Evolutionary conservation across 331 rosid species (phyloP).

Genomic region (Dryas integrifolia): DNA sequence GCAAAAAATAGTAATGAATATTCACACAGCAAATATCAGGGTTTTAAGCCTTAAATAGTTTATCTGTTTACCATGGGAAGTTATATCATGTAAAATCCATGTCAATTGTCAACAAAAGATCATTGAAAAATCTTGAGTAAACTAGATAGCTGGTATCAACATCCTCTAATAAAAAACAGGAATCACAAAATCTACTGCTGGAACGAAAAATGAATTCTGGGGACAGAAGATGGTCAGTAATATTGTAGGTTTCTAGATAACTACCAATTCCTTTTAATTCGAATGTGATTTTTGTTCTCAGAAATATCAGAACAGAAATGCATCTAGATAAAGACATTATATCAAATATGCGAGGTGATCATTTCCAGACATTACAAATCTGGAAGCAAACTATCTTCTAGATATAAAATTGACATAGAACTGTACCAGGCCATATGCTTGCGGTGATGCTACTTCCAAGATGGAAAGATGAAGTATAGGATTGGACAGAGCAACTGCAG

Average conservation of each 20-base stretch:
- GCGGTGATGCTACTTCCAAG: slow-evolving; percentile 92
- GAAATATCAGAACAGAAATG: slow-evolving; percentile 17
- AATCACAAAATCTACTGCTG: slow-evolving; percentile 20
- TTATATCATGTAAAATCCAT: background rate
- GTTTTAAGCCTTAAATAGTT: background rate
- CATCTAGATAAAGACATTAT: background rate
- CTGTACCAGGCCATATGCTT: slow-evolving; percentile 92
- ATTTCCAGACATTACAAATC: slow-evolving; percentile 22
- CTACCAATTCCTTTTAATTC: slow-evolving; percentile 14
- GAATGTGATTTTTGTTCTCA: slow-evolving; percentile 28
- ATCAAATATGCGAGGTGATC: slow-evolving; percentile 10
- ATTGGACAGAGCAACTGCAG: slow-evolving; percentile 54
- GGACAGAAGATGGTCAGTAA: slow-evolving; percentile 17
- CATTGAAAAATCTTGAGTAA: background rate
- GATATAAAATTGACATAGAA: slow-evolving; percentile 29
- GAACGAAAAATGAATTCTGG: slow-evolving; percentile 10
- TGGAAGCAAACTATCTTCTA: slow-evolving; percentile 21
- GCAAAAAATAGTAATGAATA: background rate
- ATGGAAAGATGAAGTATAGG: slow-evolving; percentile 53
- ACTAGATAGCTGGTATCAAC: background rate
- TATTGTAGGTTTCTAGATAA: slow-evolving; percentile 7
- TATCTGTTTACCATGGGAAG: background rate
- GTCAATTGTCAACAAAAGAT: background rate
- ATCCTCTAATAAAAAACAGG: background rate
- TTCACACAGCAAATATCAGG: background rate